These are phyloP conservation scores for Globisporangium polare DNA, from an alignment of 352 stramenopile species.

Conservation along the genomic window DNA sequence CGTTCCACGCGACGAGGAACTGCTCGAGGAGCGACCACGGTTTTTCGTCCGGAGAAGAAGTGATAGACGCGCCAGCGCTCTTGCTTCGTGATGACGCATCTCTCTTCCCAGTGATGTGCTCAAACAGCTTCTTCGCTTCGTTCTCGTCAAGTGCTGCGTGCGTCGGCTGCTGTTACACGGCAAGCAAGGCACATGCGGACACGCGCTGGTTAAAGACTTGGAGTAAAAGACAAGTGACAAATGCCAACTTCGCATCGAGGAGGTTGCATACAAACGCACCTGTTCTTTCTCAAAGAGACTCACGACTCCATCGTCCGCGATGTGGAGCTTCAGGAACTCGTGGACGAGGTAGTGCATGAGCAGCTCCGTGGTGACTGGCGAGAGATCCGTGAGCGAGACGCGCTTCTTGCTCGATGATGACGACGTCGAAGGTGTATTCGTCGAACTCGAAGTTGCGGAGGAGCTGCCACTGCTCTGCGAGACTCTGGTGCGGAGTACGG, in stretches of 20 bases:
- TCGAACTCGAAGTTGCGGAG: background rate
- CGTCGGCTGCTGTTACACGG: background rate
- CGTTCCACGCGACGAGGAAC: conserved; percentile 14
- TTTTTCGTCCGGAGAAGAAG: conserved; percentile 1
- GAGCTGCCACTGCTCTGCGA: background rate
- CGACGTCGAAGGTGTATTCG: background rate
- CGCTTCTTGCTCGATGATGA: conserved; percentile 4
- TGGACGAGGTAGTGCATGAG: conserved; percentile 56
- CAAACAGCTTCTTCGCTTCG: conserved; percentile 12
- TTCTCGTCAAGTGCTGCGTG: conserved; percentile 10
- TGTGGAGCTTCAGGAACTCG: conserved; percentile 48
- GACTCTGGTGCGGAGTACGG: conserved; percentile 11
- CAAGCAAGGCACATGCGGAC: background rate
- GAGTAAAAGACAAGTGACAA: background rate
- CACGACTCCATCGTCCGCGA: conserved; percentile 28
- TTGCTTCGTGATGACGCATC: conserved; percentile 12
- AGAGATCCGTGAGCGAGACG: conserved; percentile 1
- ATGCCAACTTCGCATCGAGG: background rate
- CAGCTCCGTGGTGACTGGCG: conserved; percentile 15
- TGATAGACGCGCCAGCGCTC: conserved; percentile 2
- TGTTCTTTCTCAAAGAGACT: conserved; percentile 42
- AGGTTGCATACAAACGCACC: conserved; percentile 4
- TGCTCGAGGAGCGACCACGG: conserved; percentile 15
- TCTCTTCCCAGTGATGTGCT: conserved; percentile 11
- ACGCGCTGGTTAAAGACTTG: background rate